phyloP scores from a whole-genome alignment of 306 rosid species.

The Pachyrhizus erosus region DNA sequence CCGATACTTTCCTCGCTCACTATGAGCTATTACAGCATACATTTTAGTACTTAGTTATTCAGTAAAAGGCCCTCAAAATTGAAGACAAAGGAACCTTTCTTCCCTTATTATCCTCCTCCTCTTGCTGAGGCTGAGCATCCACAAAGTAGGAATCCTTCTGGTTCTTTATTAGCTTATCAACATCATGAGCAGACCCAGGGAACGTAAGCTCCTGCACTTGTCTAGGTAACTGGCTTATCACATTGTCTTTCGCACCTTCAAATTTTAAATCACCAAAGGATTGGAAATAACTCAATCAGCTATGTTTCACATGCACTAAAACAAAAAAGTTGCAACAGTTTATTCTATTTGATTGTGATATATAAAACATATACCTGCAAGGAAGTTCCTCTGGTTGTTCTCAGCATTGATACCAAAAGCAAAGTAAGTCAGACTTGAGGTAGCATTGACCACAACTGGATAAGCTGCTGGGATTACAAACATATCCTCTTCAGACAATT shows the following conservation, averaged over 20 bases:
- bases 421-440: slow-evolving; percentile 20
- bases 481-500: slow-evolving; percentile 34
- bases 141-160: slow-evolving; percentile 51
- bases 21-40: not conserved
- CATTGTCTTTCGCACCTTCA: slow-evolving; percentile 50
- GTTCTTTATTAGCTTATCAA: slow-evolving; percentile 36
- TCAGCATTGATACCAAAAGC: slow-evolving; percentile 52
- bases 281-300: not conserved
- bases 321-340: not conserved
- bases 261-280: not conserved
- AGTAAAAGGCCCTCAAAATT: slow-evolving; percentile 35
- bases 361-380: slow-evolving; percentile 46
- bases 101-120: not conserved
- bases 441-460: slow-evolving; percentile 49
- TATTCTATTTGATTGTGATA: not conserved
- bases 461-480: slow-evolving; percentile 46
- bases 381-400: slow-evolving; percentile 58
- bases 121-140: slow-evolving; percentile 28
- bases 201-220: slow-evolving; percentile 44
- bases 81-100: slow-evolving; percentile 28
- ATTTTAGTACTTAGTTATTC: not conserved
- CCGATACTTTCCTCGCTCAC: not conserved
- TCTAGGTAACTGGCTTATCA: slow-evolving; percentile 43
- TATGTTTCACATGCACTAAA: not conserved
- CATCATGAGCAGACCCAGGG: slow-evolving; percentile 38